These are phyloP conservation scores for Rhodomyrtus psidioides DNA, from an alignment of 441 rosid genomes.

Conservation along the genomic window DNA sequence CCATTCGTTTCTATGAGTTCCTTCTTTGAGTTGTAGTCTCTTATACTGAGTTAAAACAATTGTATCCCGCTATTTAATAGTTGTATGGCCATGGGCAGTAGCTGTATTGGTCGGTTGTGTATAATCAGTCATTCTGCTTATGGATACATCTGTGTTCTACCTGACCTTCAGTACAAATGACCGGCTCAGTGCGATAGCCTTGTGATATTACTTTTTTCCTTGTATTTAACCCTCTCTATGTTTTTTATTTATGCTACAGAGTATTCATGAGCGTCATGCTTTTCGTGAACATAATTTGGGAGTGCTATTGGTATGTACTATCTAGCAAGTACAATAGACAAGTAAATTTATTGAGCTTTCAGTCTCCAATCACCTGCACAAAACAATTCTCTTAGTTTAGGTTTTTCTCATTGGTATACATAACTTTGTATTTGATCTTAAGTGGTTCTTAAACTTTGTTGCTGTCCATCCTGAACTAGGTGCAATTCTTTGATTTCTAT, in stretches of 20 bases:
- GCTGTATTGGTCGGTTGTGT: neutral
- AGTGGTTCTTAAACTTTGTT: neutral
- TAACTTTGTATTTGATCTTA: neutral
- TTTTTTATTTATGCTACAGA: conserved; percentile 34
- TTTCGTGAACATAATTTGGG: conserved; percentile 76
- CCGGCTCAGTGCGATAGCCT: neutral
- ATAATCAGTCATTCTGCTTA: neutral
- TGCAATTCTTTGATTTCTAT: conserved; percentile 79
- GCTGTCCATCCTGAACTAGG: conserved; percentile 27
- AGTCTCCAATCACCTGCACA: neutral
- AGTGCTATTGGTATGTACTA: conserved; percentile 60
- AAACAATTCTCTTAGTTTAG: neutral
- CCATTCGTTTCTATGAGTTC: neutral
- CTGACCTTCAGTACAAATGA: too few species aligned
- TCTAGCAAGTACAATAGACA: neutral
- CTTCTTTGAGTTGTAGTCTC: neutral
- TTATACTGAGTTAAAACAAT: neutral
- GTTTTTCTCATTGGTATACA: neutral
- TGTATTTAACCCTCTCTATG: neutral
- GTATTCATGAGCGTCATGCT: conserved; percentile 34
- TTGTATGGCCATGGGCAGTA: neutral
- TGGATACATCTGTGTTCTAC: too few species aligned
- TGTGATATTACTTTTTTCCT: neutral
- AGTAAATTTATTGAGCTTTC: neutral
- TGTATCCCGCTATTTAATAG: neutral